These are phyloP conservation scores for Ottelia alismoides DNA, from an alignment of 106 monocot genomes.

Conservation along the genomic window DNA sequence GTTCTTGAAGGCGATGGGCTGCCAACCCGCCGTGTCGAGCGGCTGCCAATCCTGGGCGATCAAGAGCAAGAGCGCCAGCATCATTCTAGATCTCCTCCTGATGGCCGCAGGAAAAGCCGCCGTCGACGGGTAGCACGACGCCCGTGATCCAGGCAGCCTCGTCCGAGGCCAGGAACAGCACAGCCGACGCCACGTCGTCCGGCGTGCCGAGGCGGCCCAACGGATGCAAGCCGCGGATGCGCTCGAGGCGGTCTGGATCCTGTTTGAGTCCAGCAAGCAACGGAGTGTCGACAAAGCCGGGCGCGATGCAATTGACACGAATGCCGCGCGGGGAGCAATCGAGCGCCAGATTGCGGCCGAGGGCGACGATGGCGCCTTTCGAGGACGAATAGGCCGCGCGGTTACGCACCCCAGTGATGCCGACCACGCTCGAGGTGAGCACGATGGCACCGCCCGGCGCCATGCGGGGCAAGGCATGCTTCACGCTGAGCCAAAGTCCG, in stretches of 20 bases:
- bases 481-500: background rate
- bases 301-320: background rate
- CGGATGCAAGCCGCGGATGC: no score
- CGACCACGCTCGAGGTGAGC: background rate
- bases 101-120: no score
- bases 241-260: background rate
- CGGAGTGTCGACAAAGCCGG: background rate
- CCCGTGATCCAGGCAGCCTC: background rate
- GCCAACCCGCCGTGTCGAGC: no score
- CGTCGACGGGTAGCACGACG: background rate
- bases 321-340: background rate
- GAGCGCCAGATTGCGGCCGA: background rate
- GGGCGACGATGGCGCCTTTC: background rate
- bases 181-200: background rate
- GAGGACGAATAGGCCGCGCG: background rate
- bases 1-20: no score
- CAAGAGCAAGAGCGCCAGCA: no score
- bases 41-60: no score
- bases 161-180: background rate
- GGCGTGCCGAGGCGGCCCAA: background rate
- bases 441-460: background rate
- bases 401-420: background rate
- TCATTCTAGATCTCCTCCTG: no score
- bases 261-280: background rate
- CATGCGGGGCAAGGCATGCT: no score